Evolutionary conservation across 805 yeast genomes (phyloP).

Genomic region (Starmera dryadoides): DNA sequence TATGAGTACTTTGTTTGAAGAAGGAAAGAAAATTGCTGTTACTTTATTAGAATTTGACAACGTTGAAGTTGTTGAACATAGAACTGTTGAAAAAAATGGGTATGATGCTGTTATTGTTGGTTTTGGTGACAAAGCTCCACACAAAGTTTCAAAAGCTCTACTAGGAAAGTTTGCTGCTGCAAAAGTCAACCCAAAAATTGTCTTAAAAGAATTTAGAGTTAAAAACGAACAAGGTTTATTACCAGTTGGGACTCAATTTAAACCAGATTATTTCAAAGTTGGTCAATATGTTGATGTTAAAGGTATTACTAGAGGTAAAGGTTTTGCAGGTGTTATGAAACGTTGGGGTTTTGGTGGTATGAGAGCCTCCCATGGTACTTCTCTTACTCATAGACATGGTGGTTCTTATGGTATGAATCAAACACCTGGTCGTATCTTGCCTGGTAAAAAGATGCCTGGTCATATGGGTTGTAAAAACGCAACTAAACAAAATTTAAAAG

Average conservation of each 20-base stretch:
- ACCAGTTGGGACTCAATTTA: constrained; percentile 70
- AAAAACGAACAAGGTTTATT: constrained; percentile 56
- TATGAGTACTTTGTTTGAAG: constrained; percentile 79
- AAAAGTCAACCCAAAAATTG: constrained; percentile 74
- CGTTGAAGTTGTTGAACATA: constrained; percentile 75
- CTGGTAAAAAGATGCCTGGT: constrained; percentile 98
- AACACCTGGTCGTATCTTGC: constrained; percentile 91
- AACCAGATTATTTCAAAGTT: constrained; percentile 73
- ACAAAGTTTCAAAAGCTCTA: constrained; percentile 56
- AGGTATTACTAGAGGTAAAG: constrained; percentile 86
- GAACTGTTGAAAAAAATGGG: constrained; percentile 68
- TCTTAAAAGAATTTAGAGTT: constrained; percentile 74
- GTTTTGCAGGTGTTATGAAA: constrained; percentile 97
- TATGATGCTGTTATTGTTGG: constrained; percentile 86
- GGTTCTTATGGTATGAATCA: constrained; percentile 97
- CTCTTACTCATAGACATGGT: constrained; percentile 87
- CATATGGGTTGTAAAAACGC: constrained; percentile 78
- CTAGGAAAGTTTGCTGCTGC: constrained; percentile 77
- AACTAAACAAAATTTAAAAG: constrained; percentile 70
- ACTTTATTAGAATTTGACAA: constrained; percentile 85
- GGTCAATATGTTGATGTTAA: constrained; percentile 84
- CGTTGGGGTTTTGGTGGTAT: constrained; percentile 86
- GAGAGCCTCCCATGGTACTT: constrained; percentile 92
- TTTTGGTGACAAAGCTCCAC: constrained; percentile 57
- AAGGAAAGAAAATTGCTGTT: constrained; percentile 70